phyloP scores from a whole-genome alignment of 148 eudicot species.

The Agrostemma githago region DNA sequence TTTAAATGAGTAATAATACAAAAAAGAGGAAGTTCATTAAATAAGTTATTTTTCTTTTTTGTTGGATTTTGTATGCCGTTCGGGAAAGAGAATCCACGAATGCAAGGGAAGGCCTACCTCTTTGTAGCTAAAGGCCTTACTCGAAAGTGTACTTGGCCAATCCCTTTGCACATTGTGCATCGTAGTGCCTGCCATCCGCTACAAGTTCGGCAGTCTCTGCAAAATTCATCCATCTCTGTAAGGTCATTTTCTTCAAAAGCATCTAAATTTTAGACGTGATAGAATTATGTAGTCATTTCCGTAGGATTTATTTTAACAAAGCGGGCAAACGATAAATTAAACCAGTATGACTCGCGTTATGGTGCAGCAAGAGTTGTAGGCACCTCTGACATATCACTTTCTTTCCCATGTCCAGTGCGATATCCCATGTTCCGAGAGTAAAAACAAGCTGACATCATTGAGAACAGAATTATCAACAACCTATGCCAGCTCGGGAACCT shows the following conservation, averaged over 20 bases:
- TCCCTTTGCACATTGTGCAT: slow-evolving; percentile 88
- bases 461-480: slow-evolving; percentile 6
- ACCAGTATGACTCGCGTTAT: slow-evolving; percentile 5
- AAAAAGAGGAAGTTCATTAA: too few species aligned
- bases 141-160: slow-evolving; percentile 81
- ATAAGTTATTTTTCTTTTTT: background rate
- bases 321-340: background rate
- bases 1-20: background rate
- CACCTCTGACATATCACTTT: slow-evolving; percentile 85
- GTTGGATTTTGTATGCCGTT: background rate
- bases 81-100: background rate
- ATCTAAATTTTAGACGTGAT: background rate
- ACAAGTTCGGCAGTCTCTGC: slow-evolving; percentile 80
- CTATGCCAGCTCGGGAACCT: background rate
- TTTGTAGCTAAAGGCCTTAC: slow-evolving; percentile 60
- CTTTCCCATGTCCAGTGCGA: slow-evolving; percentile 76
- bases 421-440: slow-evolving; percentile 82
- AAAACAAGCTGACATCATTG: slow-evolving; percentile 52
- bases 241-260: background rate
- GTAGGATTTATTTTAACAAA: background rate
- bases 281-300: background rate
- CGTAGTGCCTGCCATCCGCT: slow-evolving; percentile 85
- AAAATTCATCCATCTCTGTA: slow-evolving; percentile 8
- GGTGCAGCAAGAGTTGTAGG: slow-evolving; percentile 13
- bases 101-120: slow-evolving; percentile 39